These are phyloP conservation scores for Ceratobasidium sp. DNA, from an alignment of 1,284 basidiomycete species.

Conservation along the genomic window DNA sequence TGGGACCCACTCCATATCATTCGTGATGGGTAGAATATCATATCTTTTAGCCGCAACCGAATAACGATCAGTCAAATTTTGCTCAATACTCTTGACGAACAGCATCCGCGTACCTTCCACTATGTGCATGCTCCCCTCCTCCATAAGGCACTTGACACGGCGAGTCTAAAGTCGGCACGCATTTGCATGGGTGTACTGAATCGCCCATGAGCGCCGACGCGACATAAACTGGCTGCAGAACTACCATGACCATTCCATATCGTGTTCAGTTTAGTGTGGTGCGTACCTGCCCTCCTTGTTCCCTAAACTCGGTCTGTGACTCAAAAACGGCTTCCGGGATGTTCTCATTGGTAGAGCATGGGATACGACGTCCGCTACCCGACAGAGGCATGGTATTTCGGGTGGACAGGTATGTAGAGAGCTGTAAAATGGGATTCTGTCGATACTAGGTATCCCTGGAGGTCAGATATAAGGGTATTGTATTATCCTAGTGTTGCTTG, in stretches of 20 bases:
- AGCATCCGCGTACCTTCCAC: constrained; percentile 70
- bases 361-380: constrained; percentile 39
- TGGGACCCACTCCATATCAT: constrained; percentile 43
- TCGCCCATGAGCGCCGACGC: constrained; percentile 76
- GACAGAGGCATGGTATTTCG: constrained; percentile 5
- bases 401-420: background rate
- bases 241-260: background rate
- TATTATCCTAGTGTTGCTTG: background rate
- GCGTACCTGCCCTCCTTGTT: constrained; percentile 23
- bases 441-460: background rate
- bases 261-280: too few species aligned
- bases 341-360: constrained; percentile 17
- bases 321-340: constrained; percentile 34
- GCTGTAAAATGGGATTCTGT: too few species aligned
- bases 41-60: constrained; percentile 18
- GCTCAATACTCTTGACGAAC: background rate
- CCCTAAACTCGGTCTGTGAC: constrained; percentile 26
- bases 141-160: constrained; percentile 73
- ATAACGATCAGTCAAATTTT: background rate
- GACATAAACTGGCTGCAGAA: constrained; percentile 69
- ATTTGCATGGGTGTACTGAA: constrained; percentile 84
- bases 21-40: constrained; percentile 43
- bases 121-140: constrained; percentile 70
- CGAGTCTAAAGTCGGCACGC: constrained; percentile 69
- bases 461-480: background rate